Conservation (phyloP, 257 asterid genomes). For the Solanum chilense region DNA sequence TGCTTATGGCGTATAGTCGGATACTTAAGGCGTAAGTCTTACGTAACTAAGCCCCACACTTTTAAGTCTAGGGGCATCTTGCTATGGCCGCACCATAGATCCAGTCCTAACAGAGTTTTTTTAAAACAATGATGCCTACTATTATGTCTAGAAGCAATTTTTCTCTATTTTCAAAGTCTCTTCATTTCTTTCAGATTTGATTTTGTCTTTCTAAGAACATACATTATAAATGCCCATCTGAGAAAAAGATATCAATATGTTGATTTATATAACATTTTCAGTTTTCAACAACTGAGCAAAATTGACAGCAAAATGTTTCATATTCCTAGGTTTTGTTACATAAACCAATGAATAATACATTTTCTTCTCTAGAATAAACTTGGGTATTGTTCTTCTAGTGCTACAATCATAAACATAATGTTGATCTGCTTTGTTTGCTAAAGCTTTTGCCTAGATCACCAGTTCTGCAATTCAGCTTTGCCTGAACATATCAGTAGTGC, state of each 20-base stretch:
- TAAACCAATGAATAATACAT: background rate
- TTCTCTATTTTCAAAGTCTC: background rate
- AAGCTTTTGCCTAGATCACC: background rate
- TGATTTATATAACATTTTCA: background rate
- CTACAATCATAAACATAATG: background rate
- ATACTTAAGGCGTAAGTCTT: background rate
- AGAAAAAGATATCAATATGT: background rate
- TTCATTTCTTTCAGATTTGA: background rate
- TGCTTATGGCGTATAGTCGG: background rate
- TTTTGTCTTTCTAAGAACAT: background rate
- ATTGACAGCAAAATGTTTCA: background rate
- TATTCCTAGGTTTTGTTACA: background rate
- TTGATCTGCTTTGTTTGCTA: background rate
- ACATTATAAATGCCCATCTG: background rate
- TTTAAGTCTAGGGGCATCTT: background rate
- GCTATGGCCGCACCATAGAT: background rate
- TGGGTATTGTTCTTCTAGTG: background rate
- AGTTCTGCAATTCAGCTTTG: background rate
- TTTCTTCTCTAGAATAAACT: background rate
- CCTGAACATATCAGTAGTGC: background rate
- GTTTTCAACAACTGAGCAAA: background rate
- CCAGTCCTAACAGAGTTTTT: background rate
- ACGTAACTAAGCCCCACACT: background rate
- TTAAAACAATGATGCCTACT: background rate
- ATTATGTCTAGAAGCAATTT: background rate